Conservation (phyloP, 2,329 filamentous ascomycete species). For the Aspergillus pseudoviridinutans region DNA sequence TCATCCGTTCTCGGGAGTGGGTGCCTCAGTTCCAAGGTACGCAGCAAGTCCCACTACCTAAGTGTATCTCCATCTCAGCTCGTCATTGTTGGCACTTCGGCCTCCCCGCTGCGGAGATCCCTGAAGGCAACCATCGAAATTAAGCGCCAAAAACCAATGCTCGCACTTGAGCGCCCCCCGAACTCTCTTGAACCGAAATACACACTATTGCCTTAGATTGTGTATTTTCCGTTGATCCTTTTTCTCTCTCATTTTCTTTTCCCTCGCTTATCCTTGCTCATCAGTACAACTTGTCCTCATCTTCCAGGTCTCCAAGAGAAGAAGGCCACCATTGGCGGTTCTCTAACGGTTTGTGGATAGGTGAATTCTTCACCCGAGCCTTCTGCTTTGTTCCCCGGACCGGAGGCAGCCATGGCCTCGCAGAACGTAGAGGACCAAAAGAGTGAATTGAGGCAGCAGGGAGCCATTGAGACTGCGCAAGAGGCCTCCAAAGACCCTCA, state of each 20-base stretch:
- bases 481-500: constrained; percentile 53
- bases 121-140: constrained; percentile 7
- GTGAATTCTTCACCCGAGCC: constrained; percentile 14
- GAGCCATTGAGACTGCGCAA: constrained; percentile 70
- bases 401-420: constrained; percentile 27
- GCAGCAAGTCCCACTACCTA: background rate
- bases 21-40: background rate
- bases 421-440: constrained; percentile 27
- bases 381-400: constrained; percentile 5
- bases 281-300: background rate
- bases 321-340: background rate
- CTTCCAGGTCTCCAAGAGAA: background rate
- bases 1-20: background rate
- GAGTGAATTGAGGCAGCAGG: constrained; percentile 75
- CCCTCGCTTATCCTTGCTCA: background rate
- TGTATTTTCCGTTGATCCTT: background rate
- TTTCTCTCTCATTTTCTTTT: constrained; percentile 1
- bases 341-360: constrained; percentile 9
- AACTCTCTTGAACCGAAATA: background rate
- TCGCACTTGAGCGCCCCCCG: background rate
- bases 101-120: constrained; percentile 6
- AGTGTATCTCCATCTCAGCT: background rate
- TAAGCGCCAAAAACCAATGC: constrained; percentile 3
- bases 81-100: background rate
- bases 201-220: background rate